These are phyloP conservation scores for Groenewaldozyma salmanticensis DNA, from an alignment of 805 yeast genomes.

Conservation along the genomic window DNA sequence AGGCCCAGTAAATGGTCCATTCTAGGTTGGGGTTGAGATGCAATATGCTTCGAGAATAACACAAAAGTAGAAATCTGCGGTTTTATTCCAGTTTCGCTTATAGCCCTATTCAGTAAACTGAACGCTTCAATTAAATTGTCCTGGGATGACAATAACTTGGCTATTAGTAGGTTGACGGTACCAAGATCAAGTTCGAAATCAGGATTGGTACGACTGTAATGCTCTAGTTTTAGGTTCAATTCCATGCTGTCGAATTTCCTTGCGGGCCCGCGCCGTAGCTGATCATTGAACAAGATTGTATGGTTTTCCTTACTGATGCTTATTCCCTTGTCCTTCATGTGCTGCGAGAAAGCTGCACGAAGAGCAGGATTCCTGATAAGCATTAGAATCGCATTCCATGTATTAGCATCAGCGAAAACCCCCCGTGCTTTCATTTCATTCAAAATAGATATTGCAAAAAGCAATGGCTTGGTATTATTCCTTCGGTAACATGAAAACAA, in stretches of 20 bases:
- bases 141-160: not conserved
- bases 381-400: slow-evolving; percentile 17
- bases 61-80: not conserved
- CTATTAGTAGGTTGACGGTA: not conserved
- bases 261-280: not conserved
- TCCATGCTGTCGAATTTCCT: not conserved
- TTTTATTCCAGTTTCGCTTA: not conserved
- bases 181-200: not conserved
- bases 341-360: slow-evolving; percentile 6
- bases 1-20: not conserved
- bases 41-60: not conserved
- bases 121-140: not conserved
- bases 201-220: not conserved
- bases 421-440: slow-evolving; percentile 9
- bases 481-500: slow-evolving; percentile 4
- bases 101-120: not conserved
- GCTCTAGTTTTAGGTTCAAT: not conserved
- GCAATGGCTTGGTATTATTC: slow-evolving; percentile 8
- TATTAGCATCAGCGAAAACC: slow-evolving; percentile 12
- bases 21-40: not conserved
- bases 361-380: slow-evolving; percentile 5
- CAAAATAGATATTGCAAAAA: slow-evolving; percentile 5
- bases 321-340: slow-evolving; percentile 10
- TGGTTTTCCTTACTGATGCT: slow-evolving; percentile 12
- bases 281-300: slow-evolving; percentile 9